Evolutionary conservation across 768 basidiomycete species (phyloP).

Genomic region (Wakefieldia striispora): DNA sequence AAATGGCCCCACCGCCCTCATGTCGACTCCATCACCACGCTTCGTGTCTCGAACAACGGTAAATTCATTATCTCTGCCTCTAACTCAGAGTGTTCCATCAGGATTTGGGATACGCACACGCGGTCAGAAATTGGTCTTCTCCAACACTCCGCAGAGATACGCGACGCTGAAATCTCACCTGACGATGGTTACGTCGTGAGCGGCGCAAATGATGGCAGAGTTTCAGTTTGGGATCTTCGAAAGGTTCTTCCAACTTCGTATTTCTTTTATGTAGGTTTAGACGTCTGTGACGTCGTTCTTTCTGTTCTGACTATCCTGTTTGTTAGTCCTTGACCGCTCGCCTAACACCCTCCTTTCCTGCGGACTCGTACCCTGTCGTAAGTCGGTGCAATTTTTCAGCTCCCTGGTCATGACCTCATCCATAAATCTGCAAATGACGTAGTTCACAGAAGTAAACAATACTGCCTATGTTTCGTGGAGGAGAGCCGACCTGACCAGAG

Average conservation of each 20-base stretch:
- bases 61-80: conserved; percentile 23
- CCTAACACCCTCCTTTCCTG: background rate
- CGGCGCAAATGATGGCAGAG: conserved; percentile 4
- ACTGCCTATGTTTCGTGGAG: conserved; percentile 10
- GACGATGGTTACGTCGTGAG: conserved; percentile 13
- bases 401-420: conserved; percentile 2
- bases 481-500: background rate
- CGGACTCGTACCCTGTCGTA: conserved; percentile 1
- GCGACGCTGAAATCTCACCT: conserved; percentile 12
- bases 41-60: conserved; percentile 18
- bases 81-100: conserved; percentile 10
- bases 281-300: background rate
- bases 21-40: conserved; percentile 12
- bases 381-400: background rate
- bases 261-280: conserved; percentile 9
- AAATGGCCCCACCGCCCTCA: conserved; percentile 12
- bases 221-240: conserved; percentile 16
- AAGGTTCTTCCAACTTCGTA: conserved; percentile 6
- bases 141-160: conserved; percentile 5
- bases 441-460: conserved; percentile 16
- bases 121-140: conserved; percentile 7
- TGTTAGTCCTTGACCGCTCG: conserved; percentile 8
- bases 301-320: background rate
- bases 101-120: conserved; percentile 15
- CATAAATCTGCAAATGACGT: background rate